These are phyloP conservation scores for Petunia secreta DNA, from an alignment of 257 asterid genomes.

Conservation along the genomic window DNA sequence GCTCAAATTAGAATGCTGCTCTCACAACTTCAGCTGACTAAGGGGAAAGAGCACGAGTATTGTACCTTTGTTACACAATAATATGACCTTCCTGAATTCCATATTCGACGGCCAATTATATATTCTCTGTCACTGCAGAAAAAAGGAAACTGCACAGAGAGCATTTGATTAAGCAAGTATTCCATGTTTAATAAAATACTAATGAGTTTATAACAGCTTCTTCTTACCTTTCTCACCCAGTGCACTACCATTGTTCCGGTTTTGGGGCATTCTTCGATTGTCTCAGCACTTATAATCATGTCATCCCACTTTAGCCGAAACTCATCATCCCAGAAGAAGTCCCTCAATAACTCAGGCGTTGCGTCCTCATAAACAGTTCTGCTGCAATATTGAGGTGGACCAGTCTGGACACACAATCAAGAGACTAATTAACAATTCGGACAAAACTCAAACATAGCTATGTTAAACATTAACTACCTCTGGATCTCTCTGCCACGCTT, in stretches of 20 bases:
- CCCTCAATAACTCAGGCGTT: constrained; percentile 80
- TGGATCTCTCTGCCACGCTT: constrained; percentile 94
- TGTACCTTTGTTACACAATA: constrained; percentile 83
- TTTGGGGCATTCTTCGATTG: constrained; percentile 75
- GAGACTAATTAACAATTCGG: too few relatives aligned
- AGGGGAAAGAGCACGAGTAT: not conserved
- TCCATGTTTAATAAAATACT: not conserved
- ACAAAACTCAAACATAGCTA: too few relatives aligned
- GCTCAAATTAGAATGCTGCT: too few relatives aligned
- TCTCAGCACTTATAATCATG: constrained; percentile 71
- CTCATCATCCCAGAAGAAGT: constrained; percentile 96
- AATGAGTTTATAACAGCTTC: not conserved
- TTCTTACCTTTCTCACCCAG: constrained; percentile 85
- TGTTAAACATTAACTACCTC: constrained; percentile 47
- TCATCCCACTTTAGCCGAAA: constrained; percentile 90
- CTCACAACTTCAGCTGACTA: too few relatives aligned
- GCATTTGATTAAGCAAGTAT: not conserved
- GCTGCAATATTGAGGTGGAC: constrained; percentile 96
- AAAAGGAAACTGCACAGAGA: constrained; percentile 79
- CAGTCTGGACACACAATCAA: constrained; percentile 46
- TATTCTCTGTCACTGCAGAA: constrained; percentile 97
- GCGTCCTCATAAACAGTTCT: constrained; percentile 94
- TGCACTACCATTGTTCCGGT: constrained; percentile 86
- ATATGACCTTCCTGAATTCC: constrained; percentile 90
- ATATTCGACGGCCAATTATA: constrained; percentile 85